Conservation (phyloP, 208 protist genomes). For the Herpetomonas samuelpessoai region DNA sequence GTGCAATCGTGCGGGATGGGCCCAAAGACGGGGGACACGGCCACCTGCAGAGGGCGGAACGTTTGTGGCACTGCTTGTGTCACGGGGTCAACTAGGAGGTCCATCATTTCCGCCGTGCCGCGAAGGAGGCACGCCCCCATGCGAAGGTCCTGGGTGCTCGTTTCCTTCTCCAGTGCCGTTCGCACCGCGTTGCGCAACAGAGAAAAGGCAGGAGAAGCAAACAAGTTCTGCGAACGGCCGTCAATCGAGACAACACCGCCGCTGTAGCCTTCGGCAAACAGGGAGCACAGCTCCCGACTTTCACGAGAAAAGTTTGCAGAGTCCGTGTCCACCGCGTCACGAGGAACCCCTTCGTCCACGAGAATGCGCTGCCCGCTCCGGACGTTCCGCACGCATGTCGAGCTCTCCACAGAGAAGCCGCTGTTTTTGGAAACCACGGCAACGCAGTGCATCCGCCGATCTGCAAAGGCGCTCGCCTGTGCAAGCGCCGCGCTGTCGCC, state of each 20-base stretch:
- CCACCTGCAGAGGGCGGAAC: conserved; percentile 18
- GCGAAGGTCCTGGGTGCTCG: conserved; percentile 13
- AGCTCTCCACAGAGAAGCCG: neutral
- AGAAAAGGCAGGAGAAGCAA: conserved; percentile 24
- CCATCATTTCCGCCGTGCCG: conserved; percentile 14
- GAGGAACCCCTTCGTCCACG: conserved; percentile 11
- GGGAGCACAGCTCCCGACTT: neutral
- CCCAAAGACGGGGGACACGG: conserved; percentile 34
- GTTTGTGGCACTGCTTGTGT: neutral
- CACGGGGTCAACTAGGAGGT: conserved; percentile 22
- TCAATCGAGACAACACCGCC: conserved; percentile 24
- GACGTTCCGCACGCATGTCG: neutral
- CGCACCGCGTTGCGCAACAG: conserved; percentile 24
- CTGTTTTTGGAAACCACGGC: conserved; percentile 1
- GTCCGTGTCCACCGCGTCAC: neutral
- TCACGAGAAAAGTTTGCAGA: conserved; percentile 1
- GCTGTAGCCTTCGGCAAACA: conserved; percentile 26
- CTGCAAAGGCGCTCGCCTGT: too few species aligned
- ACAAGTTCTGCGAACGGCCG: conserved; percentile 18
- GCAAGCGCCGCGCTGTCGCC: too few species aligned
- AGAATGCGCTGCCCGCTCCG: conserved; percentile 6
- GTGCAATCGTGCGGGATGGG: conserved; percentile 18
- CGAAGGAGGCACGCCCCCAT: conserved; percentile 23
- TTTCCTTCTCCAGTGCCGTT: conserved; percentile 5
- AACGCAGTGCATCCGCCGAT: conserved; percentile 26